phyloP scores from a whole-genome alignment of 1,284 basidiomycete species.

The Porogramme epimiltina region DNA sequence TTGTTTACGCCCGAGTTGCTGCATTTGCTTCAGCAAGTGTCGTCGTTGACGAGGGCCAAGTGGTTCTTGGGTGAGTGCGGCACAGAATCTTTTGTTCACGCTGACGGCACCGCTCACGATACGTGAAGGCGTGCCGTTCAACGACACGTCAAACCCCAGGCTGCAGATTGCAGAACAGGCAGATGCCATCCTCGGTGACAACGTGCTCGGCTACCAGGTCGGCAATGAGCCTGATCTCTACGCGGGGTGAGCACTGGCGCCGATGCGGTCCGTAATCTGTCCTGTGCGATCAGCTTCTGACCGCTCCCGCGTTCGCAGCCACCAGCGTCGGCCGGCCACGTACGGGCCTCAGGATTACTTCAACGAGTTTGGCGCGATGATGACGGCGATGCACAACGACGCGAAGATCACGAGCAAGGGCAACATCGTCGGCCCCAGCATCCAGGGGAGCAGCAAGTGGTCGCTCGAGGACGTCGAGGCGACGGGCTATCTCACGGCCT shows the following conservation, averaged over 20 bases:
- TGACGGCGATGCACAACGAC: slow-evolving; percentile 41
- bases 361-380: slow-evolving; percentile 48
- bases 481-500: slow-evolving; percentile 46
- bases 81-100: not conserved
- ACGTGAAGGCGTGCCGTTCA: slow-evolving; percentile 43
- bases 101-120: not conserved
- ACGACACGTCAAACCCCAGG: slow-evolving; percentile 52
- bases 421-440: slow-evolving; percentile 51
- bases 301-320: slow-evolving; percentile 18
- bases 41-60: slow-evolving; percentile 38
- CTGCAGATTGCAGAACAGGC: slow-evolving; percentile 52
- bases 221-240: slow-evolving; percentile 79
- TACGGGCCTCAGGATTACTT: slow-evolving; percentile 50
- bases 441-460: slow-evolving; percentile 45
- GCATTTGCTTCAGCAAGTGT: slow-evolving; percentile 44
- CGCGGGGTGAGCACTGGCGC: slow-evolving; percentile 24
- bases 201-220: slow-evolving; percentile 59
- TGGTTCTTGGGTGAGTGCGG: slow-evolving; percentile 42
- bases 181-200: slow-evolving; percentile 55
- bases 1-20: slow-evolving; percentile 42
- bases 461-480: slow-evolving; percentile 44
- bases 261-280: not conserved
- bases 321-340: slow-evolving; percentile 34
- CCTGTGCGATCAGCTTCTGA: not conserved
- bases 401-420: slow-evolving; percentile 36